Conservation (phyloP, 2,329 filamentous ascomycete genomes). For the Phialophora expanda region DNA sequence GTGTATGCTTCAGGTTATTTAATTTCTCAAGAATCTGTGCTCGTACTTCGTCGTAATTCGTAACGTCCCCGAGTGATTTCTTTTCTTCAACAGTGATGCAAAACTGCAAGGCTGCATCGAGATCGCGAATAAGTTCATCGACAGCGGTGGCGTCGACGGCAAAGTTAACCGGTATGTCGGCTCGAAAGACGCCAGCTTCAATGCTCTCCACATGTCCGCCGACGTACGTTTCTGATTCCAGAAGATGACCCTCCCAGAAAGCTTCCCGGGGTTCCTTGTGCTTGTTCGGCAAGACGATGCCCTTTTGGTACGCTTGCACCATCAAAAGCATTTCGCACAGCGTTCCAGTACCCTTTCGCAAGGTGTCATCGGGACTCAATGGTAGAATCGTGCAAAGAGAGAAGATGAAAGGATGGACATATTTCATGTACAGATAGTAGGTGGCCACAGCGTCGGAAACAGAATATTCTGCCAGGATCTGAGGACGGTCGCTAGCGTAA, state of each 20-base stretch:
- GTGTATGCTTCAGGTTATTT: slow-evolving; percentile 74
- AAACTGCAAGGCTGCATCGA: slow-evolving; percentile 88
- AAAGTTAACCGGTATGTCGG: slow-evolving; percentile 95
- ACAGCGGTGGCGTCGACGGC: slow-evolving; percentile 85
- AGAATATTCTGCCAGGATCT: slow-evolving; percentile 95
- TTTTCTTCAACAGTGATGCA: slow-evolving; percentile 84
- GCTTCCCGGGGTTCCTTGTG: slow-evolving; percentile 87
- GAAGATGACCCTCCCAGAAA: slow-evolving; percentile 94
- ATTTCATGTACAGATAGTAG: slow-evolving; percentile 99
- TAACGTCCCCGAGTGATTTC: slow-evolving; percentile 77
- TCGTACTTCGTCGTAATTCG: slow-evolving; percentile 84
- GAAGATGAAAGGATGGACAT: slow-evolving; percentile 99
- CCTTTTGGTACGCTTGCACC: slow-evolving; percentile 93
- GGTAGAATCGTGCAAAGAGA: slow-evolving; percentile 96
- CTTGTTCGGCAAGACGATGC: slow-evolving; percentile 94
- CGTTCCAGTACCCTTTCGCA: slow-evolving; percentile 95
- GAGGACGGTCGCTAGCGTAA: slow-evolving; percentile 82
- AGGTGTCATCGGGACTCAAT: slow-evolving; percentile 85
- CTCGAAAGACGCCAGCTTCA: slow-evolving; percentile 93
- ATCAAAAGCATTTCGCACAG: slow-evolving; percentile 99
- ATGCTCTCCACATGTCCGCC: slow-evolving; percentile 99
- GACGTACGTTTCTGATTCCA: slow-evolving; percentile 97
- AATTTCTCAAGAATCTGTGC: slow-evolving; percentile 77
- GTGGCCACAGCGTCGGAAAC: slow-evolving; percentile 98
- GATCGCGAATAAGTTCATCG: slow-evolving; percentile 82